A percentile compares a stretch with the other conserved stretches of the same genome.
These are phyloP conservation scores for Rosa multiflora DNA, from an alignment of 306 rosid species.

Conservation along the genomic window DNA sequence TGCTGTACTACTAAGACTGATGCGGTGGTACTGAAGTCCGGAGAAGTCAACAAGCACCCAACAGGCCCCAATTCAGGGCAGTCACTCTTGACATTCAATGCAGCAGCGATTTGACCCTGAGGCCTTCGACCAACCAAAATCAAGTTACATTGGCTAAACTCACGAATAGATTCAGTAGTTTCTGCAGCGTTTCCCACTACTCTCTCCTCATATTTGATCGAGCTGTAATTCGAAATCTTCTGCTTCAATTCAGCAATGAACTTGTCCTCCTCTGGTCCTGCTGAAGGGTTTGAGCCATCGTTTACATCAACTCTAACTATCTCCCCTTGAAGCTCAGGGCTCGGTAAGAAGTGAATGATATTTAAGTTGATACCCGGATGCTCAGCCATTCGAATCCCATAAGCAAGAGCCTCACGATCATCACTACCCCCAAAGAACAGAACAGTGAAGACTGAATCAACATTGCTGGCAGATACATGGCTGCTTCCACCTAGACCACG, in stretches of 20 bases:
- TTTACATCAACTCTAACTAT: slow-evolving; percentile 26
- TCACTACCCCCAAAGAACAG: slow-evolving; percentile 63
- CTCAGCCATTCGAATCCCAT: slow-evolving; percentile 60
- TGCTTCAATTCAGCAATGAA: slow-evolving; percentile 32
- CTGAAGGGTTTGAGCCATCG: not conserved
- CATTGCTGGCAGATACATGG: slow-evolving; percentile 53
- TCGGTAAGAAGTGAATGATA: slow-evolving; percentile 30
- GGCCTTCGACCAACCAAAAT: slow-evolving; percentile 54
- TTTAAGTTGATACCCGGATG: slow-evolving; percentile 62
- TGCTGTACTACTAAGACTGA: slow-evolving; percentile 66
- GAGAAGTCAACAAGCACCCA: slow-evolving; percentile 42
- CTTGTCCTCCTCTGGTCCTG: slow-evolving; percentile 21
- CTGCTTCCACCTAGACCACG: slow-evolving; percentile 68
- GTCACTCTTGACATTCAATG: slow-evolving; percentile 36
- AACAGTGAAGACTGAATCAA: slow-evolving; percentile 39
- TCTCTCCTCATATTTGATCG: slow-evolving; percentile 42
- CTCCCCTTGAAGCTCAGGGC: slow-evolving; percentile 26
- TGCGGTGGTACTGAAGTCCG: slow-evolving; percentile 41
- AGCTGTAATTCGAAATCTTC: slow-evolving; percentile 17
- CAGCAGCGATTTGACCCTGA: slow-evolving; percentile 37
- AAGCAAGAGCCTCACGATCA: slow-evolving; percentile 66
- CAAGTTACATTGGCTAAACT: slow-evolving; percentile 40
- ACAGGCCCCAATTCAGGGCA: slow-evolving; percentile 58
- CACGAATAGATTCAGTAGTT: slow-evolving; percentile 25
- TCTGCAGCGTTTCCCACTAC: slow-evolving; percentile 31